Conservation (phyloP, 2,329 filamentous ascomycete species). For the Aureobasidium sp. region DNA sequence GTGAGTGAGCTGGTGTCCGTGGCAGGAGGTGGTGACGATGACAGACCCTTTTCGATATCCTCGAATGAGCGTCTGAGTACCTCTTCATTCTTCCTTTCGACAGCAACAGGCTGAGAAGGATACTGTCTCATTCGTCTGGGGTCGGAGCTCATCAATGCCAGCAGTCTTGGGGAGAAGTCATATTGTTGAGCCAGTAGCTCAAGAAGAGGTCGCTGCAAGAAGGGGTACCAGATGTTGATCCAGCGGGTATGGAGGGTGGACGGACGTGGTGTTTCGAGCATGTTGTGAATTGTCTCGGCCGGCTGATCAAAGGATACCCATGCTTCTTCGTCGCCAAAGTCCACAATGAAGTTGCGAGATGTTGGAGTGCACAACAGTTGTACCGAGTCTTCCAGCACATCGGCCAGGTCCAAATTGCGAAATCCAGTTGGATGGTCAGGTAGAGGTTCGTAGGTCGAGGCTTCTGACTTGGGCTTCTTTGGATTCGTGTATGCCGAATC, state of each 20-base stretch:
- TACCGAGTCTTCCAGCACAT: slow-evolving; percentile 39
- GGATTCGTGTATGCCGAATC: not conserved
- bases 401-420: slow-evolving; percentile 44
- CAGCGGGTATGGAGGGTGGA: slow-evolving; percentile 52
- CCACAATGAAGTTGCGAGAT: slow-evolving; percentile 54
- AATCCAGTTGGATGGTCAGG: slow-evolving; percentile 27
- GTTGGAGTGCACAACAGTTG: slow-evolving; percentile 30
- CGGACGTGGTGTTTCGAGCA: slow-evolving; percentile 36
- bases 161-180: slow-evolving; percentile 58
- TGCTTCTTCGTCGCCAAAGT: slow-evolving; percentile 50
- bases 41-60: slow-evolving; percentile 27
- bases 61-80: slow-evolving; percentile 5
- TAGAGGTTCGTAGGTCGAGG: slow-evolving; percentile 1
- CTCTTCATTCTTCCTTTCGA: not conserved
- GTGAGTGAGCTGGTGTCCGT: slow-evolving; percentile 28
- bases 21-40: slow-evolving; percentile 10
- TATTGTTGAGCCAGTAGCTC: slow-evolving; percentile 52
- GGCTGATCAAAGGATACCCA: slow-evolving; percentile 48
- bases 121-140: slow-evolving; percentile 28
- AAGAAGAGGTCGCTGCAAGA: slow-evolving; percentile 48
- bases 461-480: slow-evolving; percentile 1
- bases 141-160: slow-evolving; percentile 53
- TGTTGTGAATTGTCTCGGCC: slow-evolving; percentile 31
- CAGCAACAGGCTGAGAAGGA: slow-evolving; percentile 18
- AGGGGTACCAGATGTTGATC: slow-evolving; percentile 68